phyloP scores from a whole-genome alignment of 352 stramenopile species.

The Pythium dissotocum region DNA sequence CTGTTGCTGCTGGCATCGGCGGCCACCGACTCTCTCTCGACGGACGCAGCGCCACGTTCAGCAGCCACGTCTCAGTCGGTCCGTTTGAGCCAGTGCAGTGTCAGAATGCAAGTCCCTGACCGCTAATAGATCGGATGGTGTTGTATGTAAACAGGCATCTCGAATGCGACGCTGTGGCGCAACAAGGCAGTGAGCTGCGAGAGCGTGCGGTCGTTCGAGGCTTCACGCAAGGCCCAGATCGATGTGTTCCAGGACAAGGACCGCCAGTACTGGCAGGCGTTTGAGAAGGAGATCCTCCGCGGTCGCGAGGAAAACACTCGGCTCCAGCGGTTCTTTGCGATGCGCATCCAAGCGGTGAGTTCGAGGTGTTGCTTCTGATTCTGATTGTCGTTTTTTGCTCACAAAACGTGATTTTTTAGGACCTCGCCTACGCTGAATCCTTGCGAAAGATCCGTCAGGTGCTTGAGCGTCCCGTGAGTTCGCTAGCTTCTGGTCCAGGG shows the following conservation, averaged over 20 bases:
- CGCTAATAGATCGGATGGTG: neutral
- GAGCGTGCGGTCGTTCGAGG: conserved; percentile 64
- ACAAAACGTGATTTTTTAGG: conserved; percentile 23
- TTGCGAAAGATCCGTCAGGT: conserved; percentile 58
- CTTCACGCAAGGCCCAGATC: conserved; percentile 62
- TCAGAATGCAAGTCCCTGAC: neutral
- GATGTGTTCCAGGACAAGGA: conserved; percentile 69
- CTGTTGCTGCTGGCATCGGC: neutral
- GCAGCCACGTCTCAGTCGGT: conserved; percentile 6
- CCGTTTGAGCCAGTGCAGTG: neutral
- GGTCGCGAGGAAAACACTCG: conserved; percentile 65
- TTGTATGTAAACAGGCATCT: conserved; percentile 23
- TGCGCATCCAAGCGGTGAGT: conserved; percentile 59
- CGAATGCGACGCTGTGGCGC: conserved; percentile 47
- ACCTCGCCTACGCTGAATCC: conserved; percentile 75
- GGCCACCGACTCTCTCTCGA: conserved; percentile 14
- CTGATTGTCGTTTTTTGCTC: neutral
- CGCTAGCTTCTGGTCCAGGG: neutral
- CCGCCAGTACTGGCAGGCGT: conserved; percentile 74
- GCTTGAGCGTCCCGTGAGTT: conserved; percentile 41
- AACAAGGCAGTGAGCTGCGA: conserved; percentile 65
- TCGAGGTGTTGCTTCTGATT: neutral
- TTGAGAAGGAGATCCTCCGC: conserved; percentile 70
- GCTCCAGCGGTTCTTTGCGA: conserved; percentile 66
- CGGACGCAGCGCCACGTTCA: conserved; percentile 19